Evolutionary conservation across 495 filamentous ascomycete genomes (phyloP), one percentile per base, ranked within the genome.

Genomic region (Aspergillus haitiensis): DNA sequence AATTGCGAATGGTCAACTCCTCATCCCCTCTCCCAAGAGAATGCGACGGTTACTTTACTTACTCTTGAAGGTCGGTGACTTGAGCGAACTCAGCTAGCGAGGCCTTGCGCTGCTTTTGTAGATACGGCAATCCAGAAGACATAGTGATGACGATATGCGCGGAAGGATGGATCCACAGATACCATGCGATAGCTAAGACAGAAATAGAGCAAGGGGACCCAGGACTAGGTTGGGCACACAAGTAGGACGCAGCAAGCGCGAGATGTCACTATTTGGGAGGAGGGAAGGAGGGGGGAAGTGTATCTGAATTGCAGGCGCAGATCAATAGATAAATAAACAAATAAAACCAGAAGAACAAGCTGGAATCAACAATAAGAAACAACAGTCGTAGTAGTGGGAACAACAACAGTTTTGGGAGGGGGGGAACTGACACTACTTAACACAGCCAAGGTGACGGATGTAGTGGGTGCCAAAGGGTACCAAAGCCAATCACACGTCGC

Each of bases 21-120:
- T 27, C 21, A 27, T 3, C 21, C 21, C 21, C 21, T 27, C 15
- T 21, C 9, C n/a, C 1, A 21, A 46, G 27, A 40, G 21, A 37
- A 49, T 31, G 16, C 31, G 5, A n/a, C 39, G 37, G 51, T 49
- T 53, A 66, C 64, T 70, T 84, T 64, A 60, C 65, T 55, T 82
- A 93, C 91, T 88, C 83, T 66, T 82, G 81, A 40, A 97, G 74
- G 31, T 89, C 88, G 56, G 91, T 86, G 36, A 83, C 74, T 46
- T 89, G 79, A 50, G 90, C 90, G 47, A 96, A 79, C 63, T 92
- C 87, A 39, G 83, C 62, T 51, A 98, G 83, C 60, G 93, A 90
- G 58, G 78, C 78, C 78, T 97, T 98, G 75, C 88, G 87, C 81
- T 95, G 88, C 69, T 86, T 85, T 64, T 86, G 84, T 65, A 97